phyloP scores from a whole-genome alignment of 2,329 filamentous ascomycete genomes.

The Penicillium sp. region DNA sequence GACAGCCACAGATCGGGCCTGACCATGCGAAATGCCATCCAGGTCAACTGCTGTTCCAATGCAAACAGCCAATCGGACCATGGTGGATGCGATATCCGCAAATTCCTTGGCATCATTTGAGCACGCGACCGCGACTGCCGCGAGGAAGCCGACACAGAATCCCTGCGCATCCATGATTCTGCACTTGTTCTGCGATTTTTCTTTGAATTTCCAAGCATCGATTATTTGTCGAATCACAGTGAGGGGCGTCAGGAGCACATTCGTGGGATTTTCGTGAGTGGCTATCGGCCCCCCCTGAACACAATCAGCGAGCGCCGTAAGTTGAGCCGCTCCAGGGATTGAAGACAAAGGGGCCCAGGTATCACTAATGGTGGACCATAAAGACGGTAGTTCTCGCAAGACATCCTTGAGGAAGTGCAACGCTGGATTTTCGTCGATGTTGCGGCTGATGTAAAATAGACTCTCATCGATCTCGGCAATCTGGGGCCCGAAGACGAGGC shows the following conservation, averaged over 20 bases:
- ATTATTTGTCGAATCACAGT: background rate
- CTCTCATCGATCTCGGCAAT: background rate
- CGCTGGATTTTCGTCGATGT: background rate
- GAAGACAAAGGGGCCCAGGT: background rate
- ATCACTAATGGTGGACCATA: background rate
- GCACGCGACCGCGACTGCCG: background rate
- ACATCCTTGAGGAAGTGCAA: background rate
- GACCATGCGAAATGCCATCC: background rate
- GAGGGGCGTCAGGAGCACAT: background rate
- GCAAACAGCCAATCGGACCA: background rate
- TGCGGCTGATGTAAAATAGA: background rate
- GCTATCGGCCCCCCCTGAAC: background rate
- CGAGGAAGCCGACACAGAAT: background rate
- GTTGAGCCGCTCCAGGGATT: background rate
- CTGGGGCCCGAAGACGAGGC: background rate
- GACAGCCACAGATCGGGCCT: background rate
- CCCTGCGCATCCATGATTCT: background rate
- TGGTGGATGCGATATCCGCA: background rate
- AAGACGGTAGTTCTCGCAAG: background rate
- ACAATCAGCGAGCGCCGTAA: background rate
- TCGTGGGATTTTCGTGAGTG: background rate
- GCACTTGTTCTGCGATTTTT: background rate
- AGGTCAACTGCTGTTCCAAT: background rate
- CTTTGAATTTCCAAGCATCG: background rate
- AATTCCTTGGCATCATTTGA: background rate